A percentile compares a stretch with the other conserved stretches of the same genome.
phyloP scores from a whole-genome alignment of 345 rosid genomes.

The Dipteronia dyeriana region DNA sequence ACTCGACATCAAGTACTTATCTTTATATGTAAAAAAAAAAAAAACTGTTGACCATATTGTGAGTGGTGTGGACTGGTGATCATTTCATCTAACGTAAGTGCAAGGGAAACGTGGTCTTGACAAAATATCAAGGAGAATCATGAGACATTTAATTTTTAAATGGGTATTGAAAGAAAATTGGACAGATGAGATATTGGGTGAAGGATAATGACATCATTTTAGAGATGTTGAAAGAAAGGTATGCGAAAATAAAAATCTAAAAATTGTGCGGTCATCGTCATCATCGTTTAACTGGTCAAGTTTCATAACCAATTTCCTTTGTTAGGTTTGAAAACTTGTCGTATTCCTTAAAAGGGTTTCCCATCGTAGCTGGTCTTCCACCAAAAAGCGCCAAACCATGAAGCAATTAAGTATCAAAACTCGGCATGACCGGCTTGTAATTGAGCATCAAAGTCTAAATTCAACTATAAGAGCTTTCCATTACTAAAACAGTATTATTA shows the following conservation, averaged over 20 bases:
- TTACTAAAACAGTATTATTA: too few relatives aligned
- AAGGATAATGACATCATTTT: neutral
- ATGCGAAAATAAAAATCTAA: neutral
- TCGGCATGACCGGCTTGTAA: neutral
- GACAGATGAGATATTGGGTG: neutral
- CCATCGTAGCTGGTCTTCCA: neutral
- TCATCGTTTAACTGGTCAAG: neutral
- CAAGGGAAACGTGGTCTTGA: neutral
- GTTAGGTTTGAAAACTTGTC: neutral
- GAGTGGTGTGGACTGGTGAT: neutral
- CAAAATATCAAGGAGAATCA: neutral
- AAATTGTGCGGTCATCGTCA: neutral
- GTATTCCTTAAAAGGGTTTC: neutral
- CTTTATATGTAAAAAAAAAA: neutral
- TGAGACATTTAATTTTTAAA: neutral
- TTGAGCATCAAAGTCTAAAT: too few relatives aligned
- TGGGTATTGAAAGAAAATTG: neutral
- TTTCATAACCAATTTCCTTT: neutral
- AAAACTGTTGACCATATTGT: neutral
- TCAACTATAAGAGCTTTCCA: neutral
- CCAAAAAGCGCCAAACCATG: neutral
- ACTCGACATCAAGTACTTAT: neutral
- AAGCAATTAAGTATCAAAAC: neutral
- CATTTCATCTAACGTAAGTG: neutral
- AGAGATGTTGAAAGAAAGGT: neutral